Evolutionary conservation across 2,329 filamentous ascomycete species (phyloP).

Genomic region (Fusarium praegraminearum): DNA sequence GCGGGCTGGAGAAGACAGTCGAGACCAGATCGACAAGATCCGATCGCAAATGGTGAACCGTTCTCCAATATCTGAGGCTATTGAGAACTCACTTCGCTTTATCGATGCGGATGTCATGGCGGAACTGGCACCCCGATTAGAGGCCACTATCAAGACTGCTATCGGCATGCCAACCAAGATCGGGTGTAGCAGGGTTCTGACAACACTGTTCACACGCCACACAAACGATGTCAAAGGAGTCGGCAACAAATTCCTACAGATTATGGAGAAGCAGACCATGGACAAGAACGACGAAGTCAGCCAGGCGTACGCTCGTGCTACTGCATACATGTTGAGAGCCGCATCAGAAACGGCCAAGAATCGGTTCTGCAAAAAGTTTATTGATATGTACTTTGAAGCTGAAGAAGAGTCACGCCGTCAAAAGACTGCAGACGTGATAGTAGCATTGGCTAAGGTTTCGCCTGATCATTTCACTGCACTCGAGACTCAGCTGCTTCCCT

Average conservation of each 20-base stretch:
- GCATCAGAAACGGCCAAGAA: slow-evolving; percentile 63
- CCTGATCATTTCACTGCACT: slow-evolving; percentile 88
- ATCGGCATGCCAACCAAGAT: slow-evolving; percentile 95
- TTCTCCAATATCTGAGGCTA: slow-evolving; percentile 91
- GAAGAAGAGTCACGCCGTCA: slow-evolving; percentile 82
- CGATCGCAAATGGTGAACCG: slow-evolving; percentile 83
- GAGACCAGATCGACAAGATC: slow-evolving; percentile 90
- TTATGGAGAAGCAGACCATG: slow-evolving; percentile 83
- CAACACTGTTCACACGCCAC: slow-evolving; percentile 85
- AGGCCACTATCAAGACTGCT: slow-evolving; percentile 83
- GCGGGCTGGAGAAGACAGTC: slow-evolving; percentile 86
- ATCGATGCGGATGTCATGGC: slow-evolving; percentile 84
- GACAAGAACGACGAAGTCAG: slow-evolving; percentile 96
- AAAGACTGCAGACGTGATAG: slow-evolving; percentile 84
- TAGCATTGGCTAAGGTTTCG: slow-evolving; percentile 85
- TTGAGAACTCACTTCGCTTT: slow-evolving; percentile 88
- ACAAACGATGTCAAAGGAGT: slow-evolving; percentile 79
- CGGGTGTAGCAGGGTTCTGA: slow-evolving; percentile 86
- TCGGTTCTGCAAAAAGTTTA: slow-evolving; percentile 65
- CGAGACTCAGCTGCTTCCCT: slow-evolving; percentile 81
- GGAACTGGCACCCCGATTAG: slow-evolving; percentile 76
- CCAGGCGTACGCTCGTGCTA: slow-evolving; percentile 85
- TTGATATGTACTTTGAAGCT: slow-evolving; percentile 81
- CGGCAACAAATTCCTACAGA: slow-evolving; percentile 78
- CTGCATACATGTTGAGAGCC: slow-evolving; percentile 83